Percentiles rank a stretch among this genome's conserved stretches.
Evolutionary conservation across 805 yeast species (phyloP).

Genomic region (Metschnikowia cerradonensis): DNA sequence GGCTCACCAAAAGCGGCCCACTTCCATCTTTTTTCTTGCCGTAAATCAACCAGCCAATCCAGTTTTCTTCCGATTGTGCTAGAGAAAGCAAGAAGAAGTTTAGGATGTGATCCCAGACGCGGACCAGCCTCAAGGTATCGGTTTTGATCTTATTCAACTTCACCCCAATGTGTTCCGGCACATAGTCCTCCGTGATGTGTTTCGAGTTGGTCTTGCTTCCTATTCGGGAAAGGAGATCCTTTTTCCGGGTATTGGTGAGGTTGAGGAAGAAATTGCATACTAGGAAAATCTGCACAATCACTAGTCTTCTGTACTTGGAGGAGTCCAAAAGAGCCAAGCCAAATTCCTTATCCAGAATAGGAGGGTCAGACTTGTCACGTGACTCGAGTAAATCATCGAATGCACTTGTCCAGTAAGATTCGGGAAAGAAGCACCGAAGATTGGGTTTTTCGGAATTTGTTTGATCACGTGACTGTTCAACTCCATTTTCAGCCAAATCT

Average conservation of each 20-base stretch:
- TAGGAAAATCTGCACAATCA: slow-evolving; percentile 30
- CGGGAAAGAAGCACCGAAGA: slow-evolving; percentile 30
- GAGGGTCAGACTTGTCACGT: slow-evolving; percentile 8
- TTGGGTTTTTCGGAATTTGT: slow-evolving; percentile 5
- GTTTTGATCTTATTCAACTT: slow-evolving; percentile 24
- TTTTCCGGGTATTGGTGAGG: slow-evolving; percentile 21
- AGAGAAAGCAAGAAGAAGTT: slow-evolving; percentile 26
- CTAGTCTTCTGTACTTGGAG: slow-evolving; percentile 24
- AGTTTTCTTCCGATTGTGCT: slow-evolving; percentile 25
- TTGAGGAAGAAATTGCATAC: slow-evolving; percentile 30
- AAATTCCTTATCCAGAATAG: slow-evolving; percentile 20
- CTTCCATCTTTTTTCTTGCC: slow-evolving; percentile 31
- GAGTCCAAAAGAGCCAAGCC: slow-evolving; percentile 24
- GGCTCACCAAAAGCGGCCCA: slow-evolving; percentile 22
- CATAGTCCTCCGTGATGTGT: slow-evolving; percentile 34
- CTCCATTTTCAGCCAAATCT: too few species aligned
- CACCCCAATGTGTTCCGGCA: slow-evolving; percentile 22
- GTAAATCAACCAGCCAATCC: slow-evolving; percentile 41
- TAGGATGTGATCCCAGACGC: slow-evolving; percentile 24
- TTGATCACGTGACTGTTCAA: too few species aligned
- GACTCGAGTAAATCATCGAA: slow-evolving; percentile 24
- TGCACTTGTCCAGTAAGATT: slow-evolving; percentile 31
- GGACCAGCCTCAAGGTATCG: slow-evolving; percentile 22
- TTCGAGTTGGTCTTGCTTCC: slow-evolving; percentile 29
- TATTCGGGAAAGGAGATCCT: slow-evolving; percentile 18